phyloP scores from a whole-genome alignment of 2,329 filamentous ascomycete species.

The Alternaria ethzedia region DNA sequence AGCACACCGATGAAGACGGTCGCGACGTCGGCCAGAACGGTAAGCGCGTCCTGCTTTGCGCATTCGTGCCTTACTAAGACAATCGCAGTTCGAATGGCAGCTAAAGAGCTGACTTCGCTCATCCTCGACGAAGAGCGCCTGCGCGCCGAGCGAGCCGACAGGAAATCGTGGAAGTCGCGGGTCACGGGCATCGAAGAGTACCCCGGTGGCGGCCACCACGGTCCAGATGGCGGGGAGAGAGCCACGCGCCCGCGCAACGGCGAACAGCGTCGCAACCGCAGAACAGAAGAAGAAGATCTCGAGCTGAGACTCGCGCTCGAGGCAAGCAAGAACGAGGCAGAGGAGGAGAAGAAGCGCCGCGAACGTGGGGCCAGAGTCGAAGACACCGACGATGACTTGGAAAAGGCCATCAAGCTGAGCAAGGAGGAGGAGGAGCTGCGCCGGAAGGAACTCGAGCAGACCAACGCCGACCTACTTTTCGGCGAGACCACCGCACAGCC shows the following conservation, averaged over 20 bases:
- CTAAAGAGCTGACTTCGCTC: constrained; percentile 91
- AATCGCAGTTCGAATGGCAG: constrained; percentile 82
- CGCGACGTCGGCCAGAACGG: constrained; percentile 96
- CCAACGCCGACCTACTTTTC: constrained; percentile 85
- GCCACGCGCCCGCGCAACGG: constrained; percentile 49
- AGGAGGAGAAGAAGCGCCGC: constrained; percentile 82
- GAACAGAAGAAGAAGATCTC: constrained; percentile 80
- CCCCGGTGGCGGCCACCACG: constrained; percentile 50
- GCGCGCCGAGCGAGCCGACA: constrained; percentile 85
- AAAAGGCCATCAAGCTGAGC: constrained; percentile 93
- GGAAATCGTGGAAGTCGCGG: constrained; percentile 95
- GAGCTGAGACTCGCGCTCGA: constrained; percentile 92
- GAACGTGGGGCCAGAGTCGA: constrained; percentile 56
- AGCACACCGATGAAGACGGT: constrained; percentile 94
- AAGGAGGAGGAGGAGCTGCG: constrained; percentile 91
- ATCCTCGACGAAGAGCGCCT: constrained; percentile 93
- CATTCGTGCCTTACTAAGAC: constrained; percentile 20
- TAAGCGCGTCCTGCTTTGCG: constrained; percentile 54
- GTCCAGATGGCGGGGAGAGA: constrained; percentile 46
- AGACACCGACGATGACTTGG: constrained; percentile 81
- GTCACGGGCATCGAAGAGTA: constrained; percentile 92
- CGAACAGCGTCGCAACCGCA: constrained; percentile 50
- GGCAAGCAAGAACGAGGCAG: constrained; percentile 92
- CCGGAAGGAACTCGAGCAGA: constrained; percentile 83
- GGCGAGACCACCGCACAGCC: constrained; percentile 73